A percentile compares a stretch with the other conserved stretches of the same genome.
Conservation (phyloP, 306 rosid genomes). For the Gastrolobium bilobum region DNA sequence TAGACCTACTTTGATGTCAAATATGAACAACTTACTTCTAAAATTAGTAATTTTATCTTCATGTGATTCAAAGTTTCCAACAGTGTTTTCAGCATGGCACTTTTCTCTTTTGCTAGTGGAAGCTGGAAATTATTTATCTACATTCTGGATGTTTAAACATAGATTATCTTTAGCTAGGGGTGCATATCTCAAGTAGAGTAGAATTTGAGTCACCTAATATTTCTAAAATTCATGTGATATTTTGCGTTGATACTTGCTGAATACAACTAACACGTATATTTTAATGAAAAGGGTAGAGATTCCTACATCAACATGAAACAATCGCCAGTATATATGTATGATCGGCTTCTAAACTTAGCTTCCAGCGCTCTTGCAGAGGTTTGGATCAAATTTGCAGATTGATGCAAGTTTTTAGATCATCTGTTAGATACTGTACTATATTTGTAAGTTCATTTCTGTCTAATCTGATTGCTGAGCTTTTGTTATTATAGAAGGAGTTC, state of each 20-base stretch:
- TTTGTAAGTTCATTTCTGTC: conserved; percentile 3
- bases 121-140: neutral
- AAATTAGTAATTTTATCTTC: neutral
- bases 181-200: neutral
- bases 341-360: conserved; percentile 79
- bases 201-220: neutral
- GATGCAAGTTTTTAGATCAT: conserved; percentile 22
- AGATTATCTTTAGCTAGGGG: neutral
- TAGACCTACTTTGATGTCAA: conserved; percentile 1
- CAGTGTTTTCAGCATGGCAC: neutral
- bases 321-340: conserved; percentile 74
- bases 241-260: conserved; percentile 24
- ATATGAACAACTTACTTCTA: neutral
- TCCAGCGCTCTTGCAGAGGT: conserved; percentile 81
- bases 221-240: neutral
- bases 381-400: conserved; percentile 45
- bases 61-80: neutral
- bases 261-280: conserved; percentile 25
- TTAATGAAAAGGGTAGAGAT: conserved; percentile 53
- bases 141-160: neutral
- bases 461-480: conserved; percentile 37
- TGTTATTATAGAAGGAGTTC: conserved; percentile 65
- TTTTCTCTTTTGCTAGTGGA: neutral
- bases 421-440: conserved; percentile 15
- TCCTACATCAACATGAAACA: conserved; percentile 50